These are phyloP conservation scores for Paxillus involutus DNA, from an alignment of 768 basidiomycete species.

Conservation along the genomic window DNA sequence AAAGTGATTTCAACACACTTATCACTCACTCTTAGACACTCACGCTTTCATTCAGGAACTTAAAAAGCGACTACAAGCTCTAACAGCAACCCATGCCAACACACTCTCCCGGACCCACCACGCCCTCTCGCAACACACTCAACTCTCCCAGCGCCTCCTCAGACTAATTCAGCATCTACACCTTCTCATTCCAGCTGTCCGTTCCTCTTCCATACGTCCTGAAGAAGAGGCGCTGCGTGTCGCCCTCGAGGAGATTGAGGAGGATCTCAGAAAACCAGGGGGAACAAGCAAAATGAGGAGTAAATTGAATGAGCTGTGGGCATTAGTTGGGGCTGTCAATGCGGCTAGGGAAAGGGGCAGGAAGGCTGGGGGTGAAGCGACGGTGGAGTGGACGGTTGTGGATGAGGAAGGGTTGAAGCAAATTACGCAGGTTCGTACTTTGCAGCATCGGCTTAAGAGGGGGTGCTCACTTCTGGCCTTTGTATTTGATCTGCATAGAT, in stretches of 20 bases:
- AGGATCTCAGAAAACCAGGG: conserved; percentile 58
- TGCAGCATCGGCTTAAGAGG: neutral
- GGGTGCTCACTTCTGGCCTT: conserved; percentile 2
- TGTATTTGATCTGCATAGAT: conserved; percentile 45
- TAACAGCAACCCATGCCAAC: conserved; percentile 62
- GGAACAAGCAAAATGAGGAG: conserved; percentile 61
- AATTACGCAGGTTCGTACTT: conserved; percentile 60
- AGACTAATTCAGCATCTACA: conserved; percentile 74
- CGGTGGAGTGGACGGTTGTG: conserved; percentile 76
- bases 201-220: conserved; percentile 71
- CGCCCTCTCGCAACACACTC: conserved; percentile 61
- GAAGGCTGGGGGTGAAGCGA: conserved; percentile 39
- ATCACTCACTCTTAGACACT: neutral
- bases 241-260: conserved; percentile 70
- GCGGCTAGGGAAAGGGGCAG: conserved; percentile 53
- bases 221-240: conserved; percentile 79
- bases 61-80: conserved; percentile 57
- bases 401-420: conserved; percentile 82
- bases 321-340: conserved; percentile 71
- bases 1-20: conserved; percentile 37
- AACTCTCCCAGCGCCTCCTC: conserved; percentile 69
- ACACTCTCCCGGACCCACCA: conserved; percentile 69
- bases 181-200: conserved; percentile 72
- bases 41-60: conserved; percentile 50
- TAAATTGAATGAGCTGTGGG: conserved; percentile 85